Evolutionary conservation across 441 rosid genomes (phyloP).

Genomic region (Macaranga tanarius): DNA sequence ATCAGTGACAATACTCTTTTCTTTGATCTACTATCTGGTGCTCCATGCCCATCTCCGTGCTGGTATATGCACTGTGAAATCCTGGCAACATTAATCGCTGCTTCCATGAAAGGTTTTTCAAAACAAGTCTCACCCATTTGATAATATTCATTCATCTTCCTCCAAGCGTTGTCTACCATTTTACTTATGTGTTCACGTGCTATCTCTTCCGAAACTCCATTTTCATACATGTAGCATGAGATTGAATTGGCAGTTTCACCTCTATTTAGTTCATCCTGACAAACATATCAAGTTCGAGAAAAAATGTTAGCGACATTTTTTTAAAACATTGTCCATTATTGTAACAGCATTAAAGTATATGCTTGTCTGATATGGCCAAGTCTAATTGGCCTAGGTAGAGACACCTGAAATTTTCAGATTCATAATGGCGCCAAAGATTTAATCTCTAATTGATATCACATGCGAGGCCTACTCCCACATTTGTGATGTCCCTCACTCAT

Average conservation of each 20-base stretch:
- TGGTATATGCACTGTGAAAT: constrained; percentile 31
- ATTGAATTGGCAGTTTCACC: constrained; percentile 36
- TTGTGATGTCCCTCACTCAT: too few species aligned
- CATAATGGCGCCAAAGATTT: too few species aligned
- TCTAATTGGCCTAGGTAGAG: too few species aligned
- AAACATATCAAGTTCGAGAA: not conserved
- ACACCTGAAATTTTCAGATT: too few species aligned
- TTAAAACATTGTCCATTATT: too few species aligned
- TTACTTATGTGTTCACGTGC: constrained; percentile 27
- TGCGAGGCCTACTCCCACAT: too few species aligned
- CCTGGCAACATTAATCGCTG: constrained; percentile 34
- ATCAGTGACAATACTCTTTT: not conserved
- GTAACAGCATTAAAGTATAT: too few species aligned
- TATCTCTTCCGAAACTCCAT: constrained; percentile 27
- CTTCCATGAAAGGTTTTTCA: constrained; percentile 27
- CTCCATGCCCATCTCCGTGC: constrained; percentile 8
- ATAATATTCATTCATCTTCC: not conserved
- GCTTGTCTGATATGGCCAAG: too few species aligned
- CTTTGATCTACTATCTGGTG: not conserved
- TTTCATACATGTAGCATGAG: constrained; percentile 37
- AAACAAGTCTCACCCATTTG: not conserved
- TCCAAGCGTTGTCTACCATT: not conserved
- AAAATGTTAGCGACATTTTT: not conserved
- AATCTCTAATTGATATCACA: too few species aligned
- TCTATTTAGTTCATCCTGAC: constrained; percentile 36